Evolutionary conservation across 371 early-diverging fungal genomes (phyloP).

Genomic region (Parasitella parasitica): DNA sequence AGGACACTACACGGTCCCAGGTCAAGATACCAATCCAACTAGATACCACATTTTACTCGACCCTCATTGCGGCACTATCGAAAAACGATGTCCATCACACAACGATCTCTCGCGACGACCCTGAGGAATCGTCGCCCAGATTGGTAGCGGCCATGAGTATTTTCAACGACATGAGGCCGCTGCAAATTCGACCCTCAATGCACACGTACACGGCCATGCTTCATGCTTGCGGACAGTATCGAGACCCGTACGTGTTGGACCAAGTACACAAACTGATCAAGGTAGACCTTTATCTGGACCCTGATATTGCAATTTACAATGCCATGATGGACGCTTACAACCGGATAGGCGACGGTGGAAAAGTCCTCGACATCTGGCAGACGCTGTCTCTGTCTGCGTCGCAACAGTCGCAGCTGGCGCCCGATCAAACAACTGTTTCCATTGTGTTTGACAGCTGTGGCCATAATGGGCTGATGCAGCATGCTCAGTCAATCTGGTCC

Average conservation of each 20-base stretch:
- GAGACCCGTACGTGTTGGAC: conserved; percentile 23
- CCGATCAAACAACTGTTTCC: conserved; percentile 24
- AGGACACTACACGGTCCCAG: neutral
- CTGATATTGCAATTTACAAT: conserved; percentile 35
- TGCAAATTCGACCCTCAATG: conserved; percentile 25
- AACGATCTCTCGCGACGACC: neutral
- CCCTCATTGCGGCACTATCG: conserved; percentile 19
- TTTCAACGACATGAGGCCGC: conserved; percentile 36
- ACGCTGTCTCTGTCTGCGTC: conserved; percentile 10
- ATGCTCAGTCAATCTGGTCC: conserved; percentile 36
- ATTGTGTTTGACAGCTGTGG: conserved; percentile 35
- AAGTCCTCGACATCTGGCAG: conserved; percentile 37
- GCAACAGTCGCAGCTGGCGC: neutral
- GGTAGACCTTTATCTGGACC: conserved; percentile 33
- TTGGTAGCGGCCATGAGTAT: conserved; percentile 21
- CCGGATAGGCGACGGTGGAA: conserved; percentile 22
- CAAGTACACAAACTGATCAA: conserved; percentile 32
- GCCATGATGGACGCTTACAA: conserved; percentile 39
- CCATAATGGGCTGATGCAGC: conserved; percentile 25
- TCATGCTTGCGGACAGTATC: conserved; percentile 27
- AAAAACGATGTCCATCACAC: neutral
- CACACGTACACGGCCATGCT: conserved; percentile 32
- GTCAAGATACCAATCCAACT: conserved; percentile 10
- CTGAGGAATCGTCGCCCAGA: conserved; percentile 2
- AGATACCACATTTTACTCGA: conserved; percentile 30